Evolutionary conservation across 2,329 filamentous ascomycete species (phyloP), one percentile per base, ranked within the genome.

Genomic region (Plenodomus lindquistii): DNA sequence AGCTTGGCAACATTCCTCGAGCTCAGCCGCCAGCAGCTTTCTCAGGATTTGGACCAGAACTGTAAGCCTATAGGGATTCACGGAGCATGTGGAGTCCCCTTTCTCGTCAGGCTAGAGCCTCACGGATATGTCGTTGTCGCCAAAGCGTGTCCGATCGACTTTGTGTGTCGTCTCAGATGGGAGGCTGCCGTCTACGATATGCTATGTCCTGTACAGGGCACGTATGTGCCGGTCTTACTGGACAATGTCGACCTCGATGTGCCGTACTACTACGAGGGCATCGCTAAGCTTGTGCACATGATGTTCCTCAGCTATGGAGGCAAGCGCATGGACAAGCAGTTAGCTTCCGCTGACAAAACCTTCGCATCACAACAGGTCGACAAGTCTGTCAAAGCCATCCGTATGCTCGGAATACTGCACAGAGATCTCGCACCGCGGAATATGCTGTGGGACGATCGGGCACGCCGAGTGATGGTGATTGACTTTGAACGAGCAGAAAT

Each of bases 111-210:
- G 8, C 64, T 79, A 34, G 55, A 72, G 19, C 60, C 50, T 2
- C 70, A 77, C 51, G 69, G 74, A 50, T 79, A 79, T 60, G 76
- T 70, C 2, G 73, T 79, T 38, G 61, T 74, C 21, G 61, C 68
- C 41, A 80, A 80, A 55, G 71, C 71, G 18, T 77, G 57, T n/a
- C 41, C 55, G 15, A 24, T 44, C 29, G 37, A 59, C 43, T 63
- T 65, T 36, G 44, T 54, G 16, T 19, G 47, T 41, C 46, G 50
- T 36, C 46, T 65, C 1, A 6, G 22, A 39, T 37, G 43, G 22
- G 60, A 67, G 46, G 52, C 52, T 35, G 24, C 45, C 31, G 38
- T 66, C 39, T 65, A 67, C 41, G 17, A 55, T 7, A 42, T 35
- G 20, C 60, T 63, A 27, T 37, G 42, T 35, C 41, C 55, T 1